Conservation (phyloP, 1,284 basidiomycete species). For the Melampsora abietis-canadensis region DNA sequence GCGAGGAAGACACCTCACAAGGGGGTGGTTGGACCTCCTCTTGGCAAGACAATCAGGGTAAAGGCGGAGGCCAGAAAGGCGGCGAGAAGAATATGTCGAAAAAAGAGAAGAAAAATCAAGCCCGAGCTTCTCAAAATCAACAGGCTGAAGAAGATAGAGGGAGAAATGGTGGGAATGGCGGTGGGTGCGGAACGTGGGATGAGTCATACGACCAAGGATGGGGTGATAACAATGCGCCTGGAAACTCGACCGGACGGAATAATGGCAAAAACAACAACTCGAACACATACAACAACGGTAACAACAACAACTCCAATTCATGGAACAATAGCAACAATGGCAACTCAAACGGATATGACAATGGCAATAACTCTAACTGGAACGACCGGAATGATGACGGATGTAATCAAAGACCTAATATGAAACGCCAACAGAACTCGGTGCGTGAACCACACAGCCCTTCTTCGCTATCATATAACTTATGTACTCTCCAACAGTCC, state of each 20-base stretch:
- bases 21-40: neutral
- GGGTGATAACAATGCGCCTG: neutral
- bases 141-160: neutral
- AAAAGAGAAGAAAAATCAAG: conserved; percentile 1
- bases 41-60: neutral
- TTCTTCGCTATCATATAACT: no score
- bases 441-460: neutral
- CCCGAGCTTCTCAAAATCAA: neutral
- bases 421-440: conserved; percentile 4
- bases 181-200: no score
- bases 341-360: neutral
- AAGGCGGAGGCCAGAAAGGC: neutral
- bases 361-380: neutral
- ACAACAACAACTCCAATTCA: neutral
- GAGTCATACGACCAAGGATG: no score
- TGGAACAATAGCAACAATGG: neutral
- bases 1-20: neutral
- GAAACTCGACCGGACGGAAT: neutral
- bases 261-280: neutral
- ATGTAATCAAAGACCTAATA: neutral
- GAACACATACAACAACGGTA: neutral
- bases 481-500: no score
- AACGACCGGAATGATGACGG: no score
- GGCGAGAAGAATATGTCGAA: neutral
- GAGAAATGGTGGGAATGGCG: neutral